Conservation (phyloP, 139 green algal genomes). For the Edaphochlamys debaryana region DNA sequence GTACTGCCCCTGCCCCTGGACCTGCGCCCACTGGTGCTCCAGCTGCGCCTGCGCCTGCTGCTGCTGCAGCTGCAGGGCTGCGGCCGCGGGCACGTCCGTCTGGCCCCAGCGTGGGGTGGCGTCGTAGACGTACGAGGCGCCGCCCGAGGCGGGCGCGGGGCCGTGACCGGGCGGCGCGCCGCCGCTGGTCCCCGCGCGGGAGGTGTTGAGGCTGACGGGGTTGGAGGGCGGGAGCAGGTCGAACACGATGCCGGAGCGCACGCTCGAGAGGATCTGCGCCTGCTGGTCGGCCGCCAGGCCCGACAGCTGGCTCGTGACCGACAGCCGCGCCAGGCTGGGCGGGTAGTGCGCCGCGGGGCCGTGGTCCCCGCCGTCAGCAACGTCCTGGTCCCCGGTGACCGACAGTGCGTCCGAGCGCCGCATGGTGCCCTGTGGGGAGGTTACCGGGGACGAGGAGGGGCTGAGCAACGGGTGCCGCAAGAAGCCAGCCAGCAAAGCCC, state of each 20-base stretch:
- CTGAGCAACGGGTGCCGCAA: background rate
- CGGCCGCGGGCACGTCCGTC: background rate
- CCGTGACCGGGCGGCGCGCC: background rate
- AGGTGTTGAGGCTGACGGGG: too few relatives aligned
- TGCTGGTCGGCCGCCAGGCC: background rate
- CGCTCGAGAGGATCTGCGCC: background rate
- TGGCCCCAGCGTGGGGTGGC: background rate
- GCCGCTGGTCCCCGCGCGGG: background rate
- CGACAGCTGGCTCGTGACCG: background rate
- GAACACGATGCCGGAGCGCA: conserved; percentile 10
- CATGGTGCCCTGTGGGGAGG: background rate
- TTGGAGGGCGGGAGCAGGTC: background rate
- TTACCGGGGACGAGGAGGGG: background rate
- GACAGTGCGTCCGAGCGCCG: background rate
- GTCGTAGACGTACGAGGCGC: background rate
- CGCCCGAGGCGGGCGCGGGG: background rate
- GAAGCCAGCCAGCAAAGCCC: too few relatives aligned
- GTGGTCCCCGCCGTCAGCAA: background rate
- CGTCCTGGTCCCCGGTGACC: background rate
- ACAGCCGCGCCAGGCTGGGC: background rate
- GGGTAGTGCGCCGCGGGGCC: too few relatives aligned
- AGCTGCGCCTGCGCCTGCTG: too few relatives aligned
- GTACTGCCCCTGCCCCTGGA: background rate
- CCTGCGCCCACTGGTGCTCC: too few relatives aligned
- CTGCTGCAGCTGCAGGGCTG: background rate